Base-by-base conservation (phyloP, 2,329 filamentous ascomycete species). In the Phialophora expanda region DNA sequence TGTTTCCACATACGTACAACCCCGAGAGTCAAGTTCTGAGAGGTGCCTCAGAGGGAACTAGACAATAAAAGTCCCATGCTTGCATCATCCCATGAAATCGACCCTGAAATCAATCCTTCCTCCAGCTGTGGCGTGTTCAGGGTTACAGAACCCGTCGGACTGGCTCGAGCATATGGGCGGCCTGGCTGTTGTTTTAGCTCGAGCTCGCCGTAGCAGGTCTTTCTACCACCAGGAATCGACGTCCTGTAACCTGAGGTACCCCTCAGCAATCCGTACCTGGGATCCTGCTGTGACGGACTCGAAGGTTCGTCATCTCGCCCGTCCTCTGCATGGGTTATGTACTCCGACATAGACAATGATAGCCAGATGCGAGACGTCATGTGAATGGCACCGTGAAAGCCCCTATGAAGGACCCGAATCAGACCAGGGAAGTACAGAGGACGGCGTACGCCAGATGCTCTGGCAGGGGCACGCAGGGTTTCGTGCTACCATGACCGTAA, bases 61-160 rank as follows among this genome's bases (percentile, higher is more conserved):
- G 56, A 59, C 41, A 59, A 59, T 26, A 20, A 14, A 41, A 14
- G 58, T 26, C 41, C 58, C 28, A 61, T 61, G 58, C 58, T 50
- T 61, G 58, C 58, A 61, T 61, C 58, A 61, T n/a, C 32, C 14
- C 8, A 14, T 24, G 48, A 28, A 51, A 51, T 44, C 38, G 1
- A 7, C 8, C 9, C 32, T 34, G 32, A 12, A 34, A 34, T 34
- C 9, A 9, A 12, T 34, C 32, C 32, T 34, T 34, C 38, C 12
- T n/a, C 2, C 1, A 7, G 14, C 6, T n/a, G 17, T n/a, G 6
- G 38, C 7, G 17, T 20, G 38, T 44, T 44, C 6, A 6, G 17
- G 34, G 38, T 17, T 20, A 20, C 38, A 44, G 17, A 2, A n/a
- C 14, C 17, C 20, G 5, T 44, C 38, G 8, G 17, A 44, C 17